phyloP scores from a whole-genome alignment of 768 basidiomycete genomes.

The Piloderma croceum region DNA sequence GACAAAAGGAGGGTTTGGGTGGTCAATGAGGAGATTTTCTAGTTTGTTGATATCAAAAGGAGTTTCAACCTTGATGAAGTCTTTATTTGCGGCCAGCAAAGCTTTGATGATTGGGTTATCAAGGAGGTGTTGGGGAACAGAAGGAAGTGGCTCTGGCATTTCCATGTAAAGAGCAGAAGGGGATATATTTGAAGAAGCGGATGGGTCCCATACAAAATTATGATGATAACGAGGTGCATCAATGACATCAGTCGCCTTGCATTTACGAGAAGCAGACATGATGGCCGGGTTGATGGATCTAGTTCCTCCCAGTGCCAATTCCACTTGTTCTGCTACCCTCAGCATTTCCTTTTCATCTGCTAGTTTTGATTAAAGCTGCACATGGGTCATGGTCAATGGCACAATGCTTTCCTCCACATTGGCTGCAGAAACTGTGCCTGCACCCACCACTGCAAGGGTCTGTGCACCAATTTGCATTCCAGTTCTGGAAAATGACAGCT shows the following conservation, averaged over 20 bases:
- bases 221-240: constrained; percentile 3
- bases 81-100: constrained; percentile 7
- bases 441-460: constrained; percentile 9
- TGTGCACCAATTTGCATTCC: constrained; percentile 10
- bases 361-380: not conserved
- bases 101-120: constrained; percentile 10
- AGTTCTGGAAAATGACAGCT: no score
- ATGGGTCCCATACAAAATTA: constrained; percentile 9
- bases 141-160: constrained; percentile 14
- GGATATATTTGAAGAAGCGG: constrained; percentile 4
- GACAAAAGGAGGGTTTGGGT: constrained; percentile 28
- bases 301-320: constrained; percentile 4
- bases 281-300: not conserved
- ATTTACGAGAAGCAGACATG: not conserved
- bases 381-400: constrained; percentile 8
- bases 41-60: constrained; percentile 23
- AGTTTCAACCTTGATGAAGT: constrained; percentile 20
- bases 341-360: not conserved
- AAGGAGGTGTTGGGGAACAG: constrained; percentile 13
- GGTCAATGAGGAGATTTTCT: constrained; percentile 13
- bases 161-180: constrained; percentile 12
- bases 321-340: not conserved
- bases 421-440: constrained; percentile 11
- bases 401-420: constrained; percentile 9
- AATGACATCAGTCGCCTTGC: not conserved